Percentiles rank a stretch among this genome's conserved stretches.
phyloP scores from a whole-genome alignment of 1,284 basidiomycete species.

The Sanguinoderma infundibulare region DNA sequence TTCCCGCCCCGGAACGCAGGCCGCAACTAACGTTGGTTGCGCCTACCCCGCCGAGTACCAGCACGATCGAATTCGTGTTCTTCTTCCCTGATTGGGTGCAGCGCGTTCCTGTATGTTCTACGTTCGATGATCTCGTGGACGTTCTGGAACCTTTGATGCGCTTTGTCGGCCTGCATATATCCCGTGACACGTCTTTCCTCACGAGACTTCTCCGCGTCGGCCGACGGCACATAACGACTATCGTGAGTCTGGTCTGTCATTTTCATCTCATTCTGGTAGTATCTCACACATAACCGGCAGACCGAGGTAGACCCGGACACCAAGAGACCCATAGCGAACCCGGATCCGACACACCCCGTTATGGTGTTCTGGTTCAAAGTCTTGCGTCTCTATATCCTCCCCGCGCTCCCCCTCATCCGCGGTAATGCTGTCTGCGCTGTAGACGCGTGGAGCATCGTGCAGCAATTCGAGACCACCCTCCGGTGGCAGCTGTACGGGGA shows the following conservation, averaged over 20 bases:
- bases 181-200: conserved; percentile 69
- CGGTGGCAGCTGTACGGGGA: conserved; percentile 95
- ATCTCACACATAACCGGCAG: conserved; percentile 34
- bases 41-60: conserved; percentile 79
- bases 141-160: conserved; percentile 78
- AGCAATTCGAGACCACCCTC: conserved; percentile 75
- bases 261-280: not conserved
- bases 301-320: conserved; percentile 55
- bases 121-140: conserved; percentile 70
- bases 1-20: conserved; percentile 57
- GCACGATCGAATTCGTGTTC: conserved; percentile 77
- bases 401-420: conserved; percentile 84
- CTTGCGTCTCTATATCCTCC: conserved; percentile 82
- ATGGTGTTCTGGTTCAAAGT: conserved; percentile 83
- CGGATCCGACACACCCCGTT: conserved; percentile 59
- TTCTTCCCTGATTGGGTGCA: conserved; percentile 89
- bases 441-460: conserved; percentile 88
- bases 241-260: conserved; percentile 37
- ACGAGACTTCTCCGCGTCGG: conserved; percentile 67
- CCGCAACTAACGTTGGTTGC: conserved; percentile 68
- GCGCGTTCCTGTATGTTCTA: conserved; percentile 67
- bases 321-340: conserved; percentile 56
- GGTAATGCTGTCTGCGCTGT: conserved; percentile 87
- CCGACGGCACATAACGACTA: conserved; percentile 48
- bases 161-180: conserved; percentile 78